Evolutionary conservation across 345 rosid genomes (phyloP), one percentile per base, ranked within the genome.

Genomic region (Citrus sinensis): DNA sequence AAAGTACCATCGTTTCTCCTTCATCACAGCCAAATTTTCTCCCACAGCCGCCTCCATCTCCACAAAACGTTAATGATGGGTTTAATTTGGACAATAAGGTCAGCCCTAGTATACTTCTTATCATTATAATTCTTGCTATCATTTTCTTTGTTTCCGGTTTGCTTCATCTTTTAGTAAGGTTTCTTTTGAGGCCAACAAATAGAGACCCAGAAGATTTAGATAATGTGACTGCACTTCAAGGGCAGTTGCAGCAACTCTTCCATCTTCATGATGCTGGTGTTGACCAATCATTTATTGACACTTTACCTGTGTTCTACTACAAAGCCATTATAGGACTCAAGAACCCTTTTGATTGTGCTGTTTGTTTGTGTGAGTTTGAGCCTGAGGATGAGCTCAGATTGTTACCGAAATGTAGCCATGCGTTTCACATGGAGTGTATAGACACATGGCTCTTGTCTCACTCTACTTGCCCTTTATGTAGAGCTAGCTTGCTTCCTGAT

Each of bases 401-500:
- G 86, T 84, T 96, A 54, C 99, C 99, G 9, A 96, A 94, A 86
- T 96, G 99, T 35, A 94, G 98, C 82, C 99, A 96, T 83, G 99
- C 99, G 59, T 96, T 96, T 83, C 99, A 96, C 82, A 85, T 89
- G 98, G 99, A 94, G 60, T 96, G 99, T 77, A 96, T 96, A 61
- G 99, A 96, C 60, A 94, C 98, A 24, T 96, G 99, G 99, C 93
- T 96, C 64, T 83, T 96, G 87, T 96, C 98, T 80, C 99, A 96
- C 87, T 96, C 99, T 20, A 96, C 97, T 76, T 96, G 99, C 86
- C 99, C 99, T 59, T 86, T 94, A n/a, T 96, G 98, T 71, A 87
- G 99, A 88, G 92, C 90, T 13, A 82, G 87, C 70, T 83, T 96
- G 84, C 85, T 94, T 77, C 87, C 92, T 24, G 99, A 92, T 79